These are phyloP conservation scores for Populus alba DNA, from an alignment of 345 rosid genomes.

Conservation along the genomic window DNA sequence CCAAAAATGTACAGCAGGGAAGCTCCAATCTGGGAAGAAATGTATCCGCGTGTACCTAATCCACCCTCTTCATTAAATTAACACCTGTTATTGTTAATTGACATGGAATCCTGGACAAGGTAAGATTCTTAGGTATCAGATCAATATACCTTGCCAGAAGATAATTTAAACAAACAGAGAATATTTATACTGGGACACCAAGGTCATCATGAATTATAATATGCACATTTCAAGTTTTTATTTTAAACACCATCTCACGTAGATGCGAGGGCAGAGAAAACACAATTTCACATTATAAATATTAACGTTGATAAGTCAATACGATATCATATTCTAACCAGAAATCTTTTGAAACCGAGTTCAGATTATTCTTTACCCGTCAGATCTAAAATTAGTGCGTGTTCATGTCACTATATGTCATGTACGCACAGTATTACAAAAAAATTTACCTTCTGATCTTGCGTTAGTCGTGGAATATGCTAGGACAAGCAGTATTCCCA, in stretches of 20 bases:
- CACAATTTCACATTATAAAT: background rate
- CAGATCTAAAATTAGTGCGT: too few relatives aligned
- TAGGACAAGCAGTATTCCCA: background rate
- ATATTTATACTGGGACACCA: slow-evolving; percentile 21
- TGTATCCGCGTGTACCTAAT: background rate
- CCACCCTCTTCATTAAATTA: background rate
- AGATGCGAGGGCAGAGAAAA: background rate
- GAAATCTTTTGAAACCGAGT: background rate
- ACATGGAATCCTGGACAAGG: slow-evolving; percentile 30
- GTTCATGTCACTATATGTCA: background rate
- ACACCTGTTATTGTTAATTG: background rate
- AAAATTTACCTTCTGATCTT: too few relatives aligned
- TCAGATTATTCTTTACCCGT: background rate
- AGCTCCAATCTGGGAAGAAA: background rate
- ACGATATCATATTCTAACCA: background rate
- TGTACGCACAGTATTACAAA: background rate
- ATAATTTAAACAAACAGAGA: slow-evolving; percentile 25
- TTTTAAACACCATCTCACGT: background rate
- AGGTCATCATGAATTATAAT: background rate
- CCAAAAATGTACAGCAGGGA: background rate
- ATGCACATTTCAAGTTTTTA: background rate
- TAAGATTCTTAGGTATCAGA: slow-evolving; percentile 34
- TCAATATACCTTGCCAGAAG: slow-evolving; percentile 19
- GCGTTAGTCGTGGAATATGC: too few relatives aligned
- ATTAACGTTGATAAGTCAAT: background rate